Percentiles rank a stretch among this genome's conserved stretches.
Conservation (phyloP, 495 filamentous ascomycete genomes). For the Penicillium longicatenatum region DNA sequence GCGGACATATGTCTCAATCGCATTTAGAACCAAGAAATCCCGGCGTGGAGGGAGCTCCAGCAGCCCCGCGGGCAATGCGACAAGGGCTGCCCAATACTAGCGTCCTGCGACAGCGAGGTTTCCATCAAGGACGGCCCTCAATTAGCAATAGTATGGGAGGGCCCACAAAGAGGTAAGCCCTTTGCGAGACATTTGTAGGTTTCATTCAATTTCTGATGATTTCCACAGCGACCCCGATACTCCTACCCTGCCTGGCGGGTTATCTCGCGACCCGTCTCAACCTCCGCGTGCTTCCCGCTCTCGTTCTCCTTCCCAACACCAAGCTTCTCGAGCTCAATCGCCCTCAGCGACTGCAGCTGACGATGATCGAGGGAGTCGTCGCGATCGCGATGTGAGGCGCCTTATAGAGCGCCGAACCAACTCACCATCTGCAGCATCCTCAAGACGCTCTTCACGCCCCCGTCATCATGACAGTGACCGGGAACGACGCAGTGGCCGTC, state of each 20-base stretch:
- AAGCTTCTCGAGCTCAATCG: conserved; percentile 60
- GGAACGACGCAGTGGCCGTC: conserved; percentile 41
- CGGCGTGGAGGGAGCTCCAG: conserved; percentile 80
- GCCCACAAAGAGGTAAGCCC: conserved; percentile 41
- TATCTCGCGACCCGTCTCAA: conserved; percentile 39
- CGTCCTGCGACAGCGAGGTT: conserved; percentile 48
- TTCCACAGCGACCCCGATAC: conserved; percentile 24
- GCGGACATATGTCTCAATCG: conserved; percentile 24
- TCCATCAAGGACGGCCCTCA: conserved; percentile 35
- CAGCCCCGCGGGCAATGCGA: conserved; percentile 90
- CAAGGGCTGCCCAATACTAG: conserved; percentile 80
- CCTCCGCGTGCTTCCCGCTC: conserved; percentile 35
- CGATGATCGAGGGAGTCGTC: conserved; percentile 48
- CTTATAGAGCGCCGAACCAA: conserved; percentile 39
- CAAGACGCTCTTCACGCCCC: conserved; percentile 52
- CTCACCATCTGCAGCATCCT: conserved; percentile 55
- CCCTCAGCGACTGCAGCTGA: conserved; percentile 48
- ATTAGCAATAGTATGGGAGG: conserved; percentile 29
- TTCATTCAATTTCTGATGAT: neutral
- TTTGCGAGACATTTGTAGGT: neutral
- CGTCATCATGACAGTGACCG: conserved; percentile 44
- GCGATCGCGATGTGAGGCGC: conserved; percentile 36
- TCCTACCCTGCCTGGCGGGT: conserved; percentile 27
- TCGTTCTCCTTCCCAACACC: conserved; percentile 53
- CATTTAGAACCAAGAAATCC: conserved; percentile 49